A percentile compares a stretch with the other conserved stretches of the same genome.
phyloP scores from a whole-genome alignment of 1,284 basidiomycete species.

The Ganoderma multipileum region DNA sequence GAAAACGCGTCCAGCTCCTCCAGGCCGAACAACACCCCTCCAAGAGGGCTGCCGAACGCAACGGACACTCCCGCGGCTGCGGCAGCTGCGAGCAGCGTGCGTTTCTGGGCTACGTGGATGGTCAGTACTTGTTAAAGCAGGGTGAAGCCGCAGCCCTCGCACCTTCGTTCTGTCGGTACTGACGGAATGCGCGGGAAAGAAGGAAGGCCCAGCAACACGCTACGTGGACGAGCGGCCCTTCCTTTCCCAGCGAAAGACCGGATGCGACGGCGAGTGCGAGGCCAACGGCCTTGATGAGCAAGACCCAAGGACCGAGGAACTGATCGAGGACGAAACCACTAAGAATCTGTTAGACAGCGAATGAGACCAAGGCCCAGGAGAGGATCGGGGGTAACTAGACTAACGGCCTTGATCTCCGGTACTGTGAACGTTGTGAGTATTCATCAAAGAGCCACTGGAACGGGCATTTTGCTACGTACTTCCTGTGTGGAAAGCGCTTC shows the following conservation, averaged over 20 bases:
- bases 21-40: slow-evolving; percentile 77
- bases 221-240: slow-evolving; percentile 78
- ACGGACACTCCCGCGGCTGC: slow-evolving; percentile 79
- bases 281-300: slow-evolving; percentile 80
- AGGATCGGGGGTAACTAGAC: slow-evolving; percentile 29
- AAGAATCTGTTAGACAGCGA: slow-evolving; percentile 56
- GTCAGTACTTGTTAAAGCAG: slow-evolving; percentile 1
- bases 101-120: slow-evolving; percentile 60
- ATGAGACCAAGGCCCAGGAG: background rate
- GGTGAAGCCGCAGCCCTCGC: slow-evolving; percentile 5
- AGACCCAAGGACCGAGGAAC: slow-evolving; percentile 76
- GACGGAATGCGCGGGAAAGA: slow-evolving; percentile 60
- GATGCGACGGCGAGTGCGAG: slow-evolving; percentile 82
- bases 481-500: slow-evolving; percentile 79
- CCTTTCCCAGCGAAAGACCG: slow-evolving; percentile 79
- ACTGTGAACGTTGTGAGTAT: slow-evolving; percentile 46
- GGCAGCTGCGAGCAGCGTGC: slow-evolving; percentile 70
- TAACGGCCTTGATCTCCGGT: slow-evolving; percentile 79
- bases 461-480: slow-evolving; percentile 53
- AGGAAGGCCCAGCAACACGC: slow-evolving; percentile 72
- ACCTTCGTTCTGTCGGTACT: slow-evolving; percentile 71
- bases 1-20: slow-evolving; percentile 75
- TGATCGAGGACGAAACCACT: slow-evolving; percentile 76
- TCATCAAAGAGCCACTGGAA: slow-evolving; percentile 6
- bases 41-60: slow-evolving; percentile 77